A percentile compares a stretch with the other conserved stretches of the same genome.
These are phyloP conservation scores for Globisporangium yorkense DNA, from an alignment of 352 stramenopile genomes.

Conservation along the genomic window DNA sequence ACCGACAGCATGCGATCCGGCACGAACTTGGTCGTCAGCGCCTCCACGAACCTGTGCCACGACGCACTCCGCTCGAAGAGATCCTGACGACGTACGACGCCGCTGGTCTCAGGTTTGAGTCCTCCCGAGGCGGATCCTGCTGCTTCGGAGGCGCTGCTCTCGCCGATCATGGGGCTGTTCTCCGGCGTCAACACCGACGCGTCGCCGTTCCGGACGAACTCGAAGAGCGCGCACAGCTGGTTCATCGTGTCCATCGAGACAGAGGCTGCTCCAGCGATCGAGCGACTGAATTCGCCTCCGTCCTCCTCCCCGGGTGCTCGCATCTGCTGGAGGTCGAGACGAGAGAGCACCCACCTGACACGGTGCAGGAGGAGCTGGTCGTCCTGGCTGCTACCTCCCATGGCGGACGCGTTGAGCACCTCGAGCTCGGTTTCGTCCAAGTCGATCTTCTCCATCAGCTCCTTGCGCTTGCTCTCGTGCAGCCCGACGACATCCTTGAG, in stretches of 20 bases:
- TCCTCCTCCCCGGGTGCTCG: conserved; percentile 7
- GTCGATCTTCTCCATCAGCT: conserved; percentile 46
- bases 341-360: conserved; percentile 75
- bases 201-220: conserved; percentile 64
- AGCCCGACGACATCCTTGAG: conserved; percentile 51
- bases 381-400: conserved; percentile 1
- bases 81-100: conserved; percentile 25
- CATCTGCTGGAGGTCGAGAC: conserved; percentile 38
- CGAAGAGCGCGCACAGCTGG: conserved; percentile 67
- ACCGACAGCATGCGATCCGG: conserved; percentile 52
- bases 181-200: conserved; percentile 29
- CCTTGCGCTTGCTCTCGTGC: conserved; percentile 36
- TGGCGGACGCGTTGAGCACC: conserved; percentile 27
- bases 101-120: background rate
- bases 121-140: conserved; percentile 4
- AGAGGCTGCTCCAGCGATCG: conserved; percentile 1
- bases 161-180: conserved; percentile 47
- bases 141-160: background rate
- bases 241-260: conserved; percentile 28
- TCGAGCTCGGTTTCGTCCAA: conserved; percentile 53
- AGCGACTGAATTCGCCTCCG: background rate
- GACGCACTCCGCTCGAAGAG: conserved; percentile 29
- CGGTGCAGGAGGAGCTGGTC: conserved; percentile 67
- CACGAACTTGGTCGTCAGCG: conserved; percentile 62
- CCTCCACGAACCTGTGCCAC: conserved; percentile 60